Base-by-base conservation (phyloP, 352 stramenopile genomes). In the Phytopythium litorale region DNA sequence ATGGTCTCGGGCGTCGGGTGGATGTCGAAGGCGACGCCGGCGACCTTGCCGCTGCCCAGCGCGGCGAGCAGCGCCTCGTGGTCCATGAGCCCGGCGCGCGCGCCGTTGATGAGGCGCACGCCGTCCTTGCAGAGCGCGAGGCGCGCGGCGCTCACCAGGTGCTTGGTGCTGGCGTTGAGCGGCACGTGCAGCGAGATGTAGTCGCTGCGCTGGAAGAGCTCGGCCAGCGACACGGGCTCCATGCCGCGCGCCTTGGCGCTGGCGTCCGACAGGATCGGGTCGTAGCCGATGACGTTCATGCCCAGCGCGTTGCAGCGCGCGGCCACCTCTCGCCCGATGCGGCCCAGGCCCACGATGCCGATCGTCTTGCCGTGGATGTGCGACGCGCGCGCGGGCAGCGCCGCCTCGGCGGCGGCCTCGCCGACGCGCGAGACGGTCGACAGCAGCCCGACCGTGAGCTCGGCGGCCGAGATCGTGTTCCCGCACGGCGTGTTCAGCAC, bases 151-250 rank as follows among this genome's bases (percentile, higher is more conserved):
- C 88, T 95, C 49, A 98, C 88, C 57, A 98, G 87, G 62, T 98
- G 76, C 60, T 90, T 88, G 38, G 97, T 96, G 56, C 96, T 92
- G 59, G 96, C 91, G 70, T 98, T 98, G 62, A 98, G 95, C 19
- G 97, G 97, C 58, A 98, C 95, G 72, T 99, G 97, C 23, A 99
- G 81, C 50, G 88, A 96, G 75, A 99, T 97, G 79, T 98, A 98
- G 84, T 99, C 97, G 53, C 89, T 96, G 53, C 88, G 79, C 19
- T 80, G 79, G 40, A 97, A 97, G 54, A 98, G 83, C 63, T 97
- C 87, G 21, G 82, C 61, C 16, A 98, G 72, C 19, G 81, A 64
- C 15, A 97, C 87, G 21, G 89, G 87, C 61, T 97, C 90, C 52
- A 98, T 79, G 48, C 84, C 89, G 53, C 89, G 67, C 8, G 73